Evolutionary conservation across 768 basidiomycete genomes (phyloP), one percentile per base, ranked within the genome.

Genomic region (Leucocoprinus sp.): DNA sequence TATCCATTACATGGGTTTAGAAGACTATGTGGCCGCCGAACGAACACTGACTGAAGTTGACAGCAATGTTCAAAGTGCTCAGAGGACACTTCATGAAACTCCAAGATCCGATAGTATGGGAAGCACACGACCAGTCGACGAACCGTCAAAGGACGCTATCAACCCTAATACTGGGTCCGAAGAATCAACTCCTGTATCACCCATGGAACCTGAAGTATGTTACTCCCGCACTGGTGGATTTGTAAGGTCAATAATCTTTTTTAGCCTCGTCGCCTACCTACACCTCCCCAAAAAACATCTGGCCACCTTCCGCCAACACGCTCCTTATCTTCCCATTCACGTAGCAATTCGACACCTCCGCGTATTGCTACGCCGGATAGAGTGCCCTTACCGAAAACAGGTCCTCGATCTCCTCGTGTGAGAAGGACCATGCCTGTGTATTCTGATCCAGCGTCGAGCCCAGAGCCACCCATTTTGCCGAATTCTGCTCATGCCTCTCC

Each of bases 1-100:
- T 44, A 63, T 76, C 23, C 72, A 72, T 57, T 74, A 67, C 54
- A 55, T 72, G 48, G 64, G 60, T 40, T 56, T 64, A 4, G 61
- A 61, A 15, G 57, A 60, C 14, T 57, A 52, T 8, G 56, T 54
- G 11, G 39, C 45, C 37, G 36, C 43, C 29, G 39, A 47, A 40
- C 41, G 52, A 36, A 36, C 51, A 36, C 49, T 52, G 47, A 42
- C 43, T 14, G 44, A 49, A 22, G 19, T 43, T 17, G 42, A 50
- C 45, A 43, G 42, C 23, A 48, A 48, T 36, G 23, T 48, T 24
- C 46, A 41, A 21, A 48, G 46, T 19, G 38, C 40, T 3, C 46
- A 41, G 34, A 35, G 46, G 37, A 48, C 46, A 3, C 18, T 27
- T 2, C 46, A 36, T 14, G 46, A 48, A 36, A 42, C 46, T 19